phyloP scores from a whole-genome alignment of 2,329 filamentous ascomycete genomes.

The Aspergillus felis region DNA sequence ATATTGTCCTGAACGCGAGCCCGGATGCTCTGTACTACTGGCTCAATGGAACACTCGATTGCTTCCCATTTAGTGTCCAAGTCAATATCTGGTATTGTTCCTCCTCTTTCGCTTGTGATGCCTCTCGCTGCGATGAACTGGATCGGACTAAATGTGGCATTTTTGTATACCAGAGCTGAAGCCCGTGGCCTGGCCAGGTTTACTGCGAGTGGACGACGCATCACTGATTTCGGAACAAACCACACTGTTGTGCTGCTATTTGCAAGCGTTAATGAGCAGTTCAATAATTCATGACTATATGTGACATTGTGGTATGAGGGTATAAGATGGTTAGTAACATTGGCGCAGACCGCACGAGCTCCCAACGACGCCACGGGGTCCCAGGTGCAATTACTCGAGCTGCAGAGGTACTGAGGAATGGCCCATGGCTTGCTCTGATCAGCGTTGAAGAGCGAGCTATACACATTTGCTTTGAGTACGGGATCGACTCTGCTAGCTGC shows the following conservation, averaged over 20 bases:
- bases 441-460: constrained; percentile 9
- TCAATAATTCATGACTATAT: too few relatives aligned
- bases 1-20: neutral
- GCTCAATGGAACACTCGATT: neutral
- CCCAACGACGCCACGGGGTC: constrained; percentile 4
- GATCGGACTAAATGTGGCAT: neutral
- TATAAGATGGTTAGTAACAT: constrained; percentile 6
- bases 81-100: too few relatives aligned
- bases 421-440: constrained; percentile 7
- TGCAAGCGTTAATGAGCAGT: too few relatives aligned
- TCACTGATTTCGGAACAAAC: neutral
- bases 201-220: neutral
- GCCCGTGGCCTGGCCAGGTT: neutral
- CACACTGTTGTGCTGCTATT: neutral
- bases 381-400: neutral
- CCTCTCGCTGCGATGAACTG: neutral
- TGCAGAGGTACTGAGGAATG: constrained; percentile 7
- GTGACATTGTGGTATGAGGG: too few relatives aligned
- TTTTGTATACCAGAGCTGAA: neutral
- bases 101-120: neutral
- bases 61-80: neutral
- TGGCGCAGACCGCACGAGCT: constrained; percentile 3
- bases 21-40: neutral
- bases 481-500: too few relatives aligned
- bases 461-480: neutral